Conservation (phyloP, 768 basidiomycete species). For the Agrocybe pediades region DNA sequence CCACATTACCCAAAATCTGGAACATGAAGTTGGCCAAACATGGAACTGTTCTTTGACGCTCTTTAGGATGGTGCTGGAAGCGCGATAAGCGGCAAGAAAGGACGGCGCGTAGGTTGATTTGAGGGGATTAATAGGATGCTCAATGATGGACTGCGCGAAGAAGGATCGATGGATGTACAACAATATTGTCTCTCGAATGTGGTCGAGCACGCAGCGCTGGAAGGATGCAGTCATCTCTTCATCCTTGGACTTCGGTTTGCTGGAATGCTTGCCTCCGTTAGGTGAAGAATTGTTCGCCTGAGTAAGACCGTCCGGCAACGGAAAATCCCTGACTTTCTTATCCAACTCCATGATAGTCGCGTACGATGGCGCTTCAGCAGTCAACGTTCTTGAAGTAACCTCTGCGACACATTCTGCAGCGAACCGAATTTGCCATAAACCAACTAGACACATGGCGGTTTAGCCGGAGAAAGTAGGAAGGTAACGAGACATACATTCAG, state of each 20-base stretch:
- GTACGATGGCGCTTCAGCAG: constrained; percentile 65
- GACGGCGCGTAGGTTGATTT: constrained; percentile 66
- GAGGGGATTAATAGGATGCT: constrained; percentile 65
- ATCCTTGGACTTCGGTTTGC: not conserved
- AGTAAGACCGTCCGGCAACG: constrained; percentile 49
- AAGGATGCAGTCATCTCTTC: constrained; percentile 41
- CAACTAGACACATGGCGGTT: constrained; percentile 37
- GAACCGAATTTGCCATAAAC: constrained; percentile 65
- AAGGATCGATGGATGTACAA: constrained; percentile 68
- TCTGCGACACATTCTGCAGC: constrained; percentile 67
- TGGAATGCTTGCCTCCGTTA: not conserved
- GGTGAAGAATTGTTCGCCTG: constrained; percentile 14
- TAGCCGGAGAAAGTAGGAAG: not conserved
- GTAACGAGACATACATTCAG: constrained; percentile 29
- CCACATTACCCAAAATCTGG: constrained; percentile 66
- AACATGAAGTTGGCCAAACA: constrained; percentile 45
- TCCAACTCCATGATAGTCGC: constrained; percentile 68
- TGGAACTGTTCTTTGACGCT: constrained; percentile 50
- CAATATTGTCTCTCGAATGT: constrained; percentile 54
- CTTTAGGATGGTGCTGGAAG: constrained; percentile 58
- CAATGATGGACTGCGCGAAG: constrained; percentile 73
- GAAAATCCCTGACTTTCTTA: constrained; percentile 67
- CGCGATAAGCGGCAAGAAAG: constrained; percentile 63
- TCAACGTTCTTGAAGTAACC: constrained; percentile 60
- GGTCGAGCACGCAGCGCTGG: constrained; percentile 48